phyloP scores from a whole-genome alignment of 1,139 yeast genomes.

The Scheffersomyces stambukii region DNA sequence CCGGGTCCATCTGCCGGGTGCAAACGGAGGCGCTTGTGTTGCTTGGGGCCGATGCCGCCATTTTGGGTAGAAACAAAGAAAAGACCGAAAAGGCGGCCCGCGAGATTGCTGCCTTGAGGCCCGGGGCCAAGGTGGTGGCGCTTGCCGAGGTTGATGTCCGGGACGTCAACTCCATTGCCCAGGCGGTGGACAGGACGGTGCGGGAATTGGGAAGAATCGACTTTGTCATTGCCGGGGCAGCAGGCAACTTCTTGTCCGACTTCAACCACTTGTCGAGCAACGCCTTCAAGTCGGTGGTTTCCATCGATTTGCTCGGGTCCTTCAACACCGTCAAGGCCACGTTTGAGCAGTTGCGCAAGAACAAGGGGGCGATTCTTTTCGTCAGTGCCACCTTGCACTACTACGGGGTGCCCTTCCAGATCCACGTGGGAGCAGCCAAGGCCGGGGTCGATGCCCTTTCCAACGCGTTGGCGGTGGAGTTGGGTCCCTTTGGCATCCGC shows the following conservation, averaged over 20 bases:
- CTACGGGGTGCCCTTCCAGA: conserved; percentile 80
- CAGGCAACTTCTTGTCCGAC: conserved; percentile 85
- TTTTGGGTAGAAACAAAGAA: conserved; percentile 68
- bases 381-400: conserved; percentile 86
- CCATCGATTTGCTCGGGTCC: conserved; percentile 81
- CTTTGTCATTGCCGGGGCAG: conserved; percentile 90
- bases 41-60: conserved; percentile 83
- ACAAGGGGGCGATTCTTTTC: conserved; percentile 70
- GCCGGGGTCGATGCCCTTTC: conserved; percentile 90
- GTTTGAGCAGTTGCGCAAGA: conserved; percentile 56
- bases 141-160: conserved; percentile 75
- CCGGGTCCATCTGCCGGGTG: conserved; percentile 86
- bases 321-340: conserved; percentile 84
- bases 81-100: conserved; percentile 64
- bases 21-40: conserved; percentile 79
- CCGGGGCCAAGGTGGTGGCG: conserved; percentile 63
- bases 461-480: conserved; percentile 77
- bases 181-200: conserved; percentile 66
- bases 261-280: conserved; percentile 73
- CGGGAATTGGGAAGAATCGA: conserved; percentile 68
- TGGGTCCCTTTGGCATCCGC: conserved; percentile 83
- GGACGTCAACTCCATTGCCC: conserved; percentile 48
- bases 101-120: conserved; percentile 56
- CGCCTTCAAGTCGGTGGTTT: conserved; percentile 82
- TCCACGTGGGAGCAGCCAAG: conserved; percentile 89